phyloP scores from a whole-genome alignment of 148 eudicot genomes.

The Beta vulgaris region DNA sequence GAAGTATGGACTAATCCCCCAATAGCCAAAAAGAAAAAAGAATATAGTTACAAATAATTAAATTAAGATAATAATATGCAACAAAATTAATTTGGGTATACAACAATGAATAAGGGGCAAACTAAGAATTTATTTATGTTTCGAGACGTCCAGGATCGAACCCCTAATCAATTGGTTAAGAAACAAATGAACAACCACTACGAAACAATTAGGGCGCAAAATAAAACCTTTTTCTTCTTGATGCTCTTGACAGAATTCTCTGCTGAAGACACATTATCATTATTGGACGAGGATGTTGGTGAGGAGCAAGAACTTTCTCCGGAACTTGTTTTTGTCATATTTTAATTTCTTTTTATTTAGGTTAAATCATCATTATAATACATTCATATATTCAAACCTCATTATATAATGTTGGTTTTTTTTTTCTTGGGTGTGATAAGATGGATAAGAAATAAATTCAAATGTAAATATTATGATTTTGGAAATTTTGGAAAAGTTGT shows the following conservation, averaged over 20 bases:
- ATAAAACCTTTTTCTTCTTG: conserved; percentile 34
- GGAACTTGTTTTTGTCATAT: conserved; percentile 20
- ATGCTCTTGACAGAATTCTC: conserved; percentile 26
- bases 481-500: not conserved
- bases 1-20: conserved; percentile 43
- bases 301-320: conserved; percentile 13
- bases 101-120: too few relatives aligned
- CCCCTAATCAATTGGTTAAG: not conserved
- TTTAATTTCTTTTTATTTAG: not conserved
- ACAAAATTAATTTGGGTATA: too few relatives aligned
- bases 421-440: too few relatives aligned
- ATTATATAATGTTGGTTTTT: not conserved
- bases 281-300: conserved; percentile 26
- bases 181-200: not conserved
- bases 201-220: not conserved
- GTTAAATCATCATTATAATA: not conserved
- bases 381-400: not conserved
- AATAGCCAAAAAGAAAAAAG: not conserved
- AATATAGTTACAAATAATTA: too few relatives aligned
- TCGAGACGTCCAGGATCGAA: too few relatives aligned
- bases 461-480: not conserved
- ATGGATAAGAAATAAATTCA: too few relatives aligned
- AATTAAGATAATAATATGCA: too few relatives aligned
- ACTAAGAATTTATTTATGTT: too few relatives aligned
- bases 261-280: not conserved